phyloP scores from a whole-genome alignment of 148 eudicot genomes.

The Polygonum maritimum region DNA sequence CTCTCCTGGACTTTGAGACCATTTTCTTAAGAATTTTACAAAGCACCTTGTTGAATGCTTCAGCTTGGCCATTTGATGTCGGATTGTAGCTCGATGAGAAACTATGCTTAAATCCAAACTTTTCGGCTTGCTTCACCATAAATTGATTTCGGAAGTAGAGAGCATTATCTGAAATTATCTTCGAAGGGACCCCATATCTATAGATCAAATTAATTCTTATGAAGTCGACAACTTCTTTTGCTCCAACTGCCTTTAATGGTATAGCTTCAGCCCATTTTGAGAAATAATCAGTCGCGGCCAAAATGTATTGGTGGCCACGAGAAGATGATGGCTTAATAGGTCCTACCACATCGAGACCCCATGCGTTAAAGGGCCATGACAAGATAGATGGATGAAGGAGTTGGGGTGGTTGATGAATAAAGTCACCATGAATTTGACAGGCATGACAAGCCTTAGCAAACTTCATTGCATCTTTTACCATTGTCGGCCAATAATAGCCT shows the following conservation, averaged over 20 bases:
- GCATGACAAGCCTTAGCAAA: background rate
- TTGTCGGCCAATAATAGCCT: background rate
- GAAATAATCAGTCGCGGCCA: background rate
- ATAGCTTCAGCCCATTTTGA: background rate
- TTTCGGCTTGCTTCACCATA: background rate
- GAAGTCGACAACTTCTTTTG: background rate
- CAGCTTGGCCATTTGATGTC: background rate
- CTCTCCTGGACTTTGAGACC: background rate
- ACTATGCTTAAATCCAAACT: background rate
- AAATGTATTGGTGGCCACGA: background rate
- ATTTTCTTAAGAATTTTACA: background rate
- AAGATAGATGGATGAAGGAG: background rate
- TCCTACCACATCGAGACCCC: background rate
- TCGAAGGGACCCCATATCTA: background rate
- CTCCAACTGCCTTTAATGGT: background rate
- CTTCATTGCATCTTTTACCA: background rate
- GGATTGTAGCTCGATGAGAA: background rate
- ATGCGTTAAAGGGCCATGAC: background rate
- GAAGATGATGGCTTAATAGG: background rate
- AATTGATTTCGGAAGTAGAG: background rate
- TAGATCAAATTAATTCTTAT: background rate
- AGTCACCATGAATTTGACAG: background rate
- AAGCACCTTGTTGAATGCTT: background rate
- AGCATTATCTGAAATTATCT: background rate
- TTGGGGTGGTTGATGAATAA: background rate